Percentiles rank a stretch among this genome's conserved stretches.
Evolutionary conservation across 345 rosid species (phyloP).

Genomic region (Gossypium bickii): DNA sequence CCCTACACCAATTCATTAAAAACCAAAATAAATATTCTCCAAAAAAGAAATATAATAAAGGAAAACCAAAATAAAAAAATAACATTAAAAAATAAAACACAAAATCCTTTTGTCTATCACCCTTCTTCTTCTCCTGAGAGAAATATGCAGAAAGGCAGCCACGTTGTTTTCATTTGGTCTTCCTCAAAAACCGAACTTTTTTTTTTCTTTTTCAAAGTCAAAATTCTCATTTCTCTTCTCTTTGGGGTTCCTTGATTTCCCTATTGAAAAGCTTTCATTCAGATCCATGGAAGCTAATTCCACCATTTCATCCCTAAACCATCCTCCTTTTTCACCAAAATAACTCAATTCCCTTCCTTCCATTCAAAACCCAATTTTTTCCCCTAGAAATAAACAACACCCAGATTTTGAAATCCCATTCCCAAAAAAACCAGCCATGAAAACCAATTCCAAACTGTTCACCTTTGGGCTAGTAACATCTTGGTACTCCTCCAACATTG

Average conservation of each 20-base stretch:
- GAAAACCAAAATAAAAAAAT: not conserved
- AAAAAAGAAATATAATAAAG: too few species aligned
- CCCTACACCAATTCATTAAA: too few species aligned
- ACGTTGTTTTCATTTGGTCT: slow-evolving; percentile 12
- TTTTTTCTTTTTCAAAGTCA: not conserved
- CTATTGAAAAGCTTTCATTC: not conserved
- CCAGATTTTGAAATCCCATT: not conserved
- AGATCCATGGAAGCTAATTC: slow-evolving; percentile 17
- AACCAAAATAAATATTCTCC: too few species aligned
- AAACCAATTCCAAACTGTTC: slow-evolving; percentile 50
- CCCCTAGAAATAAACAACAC: not conserved
- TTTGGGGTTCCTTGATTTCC: slow-evolving; percentile 1
- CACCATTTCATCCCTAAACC: not conserved
- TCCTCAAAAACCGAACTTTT: slow-evolving; percentile 1
- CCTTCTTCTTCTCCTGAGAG: not conserved
- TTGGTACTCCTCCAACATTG: slow-evolving; percentile 97
- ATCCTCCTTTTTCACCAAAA: not conserved
- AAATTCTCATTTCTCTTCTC: not conserved
- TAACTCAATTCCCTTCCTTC: slow-evolving; percentile 12
- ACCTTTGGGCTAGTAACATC: slow-evolving; percentile 78
- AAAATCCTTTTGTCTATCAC: not conserved
- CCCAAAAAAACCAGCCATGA: slow-evolving; percentile 26
- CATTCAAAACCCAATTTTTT: not conserved
- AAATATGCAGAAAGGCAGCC: slow-evolving; percentile 13
- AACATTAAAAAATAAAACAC: not conserved